A percentile compares a stretch with the other conserved stretches of the same genome.
Evolutionary conservation across 805 yeast species (phyloP).

Genomic region (Candida yuanshanica): DNA sequence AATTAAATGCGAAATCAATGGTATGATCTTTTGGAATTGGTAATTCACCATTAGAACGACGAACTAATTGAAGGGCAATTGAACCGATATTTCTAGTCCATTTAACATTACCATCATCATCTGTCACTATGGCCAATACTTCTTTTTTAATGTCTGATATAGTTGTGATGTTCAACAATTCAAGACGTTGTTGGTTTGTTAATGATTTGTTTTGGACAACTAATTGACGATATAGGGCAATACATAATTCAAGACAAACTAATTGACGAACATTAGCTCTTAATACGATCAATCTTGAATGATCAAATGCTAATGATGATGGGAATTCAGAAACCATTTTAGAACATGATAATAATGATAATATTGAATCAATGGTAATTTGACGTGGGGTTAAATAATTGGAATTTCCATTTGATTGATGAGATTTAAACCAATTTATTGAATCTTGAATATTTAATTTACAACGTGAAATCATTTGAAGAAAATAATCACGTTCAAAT

Average conservation of each 20-base stretch:
- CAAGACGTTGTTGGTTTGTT: conserved; percentile 20
- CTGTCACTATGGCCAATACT: conserved; percentile 72
- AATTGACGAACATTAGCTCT: conserved; percentile 84
- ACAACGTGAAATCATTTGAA: conserved; percentile 55
- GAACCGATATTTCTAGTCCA: conserved; percentile 82
- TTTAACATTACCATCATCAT: conserved; percentile 80
- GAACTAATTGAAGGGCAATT: conserved; percentile 62
- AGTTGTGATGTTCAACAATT: conserved; percentile 30
- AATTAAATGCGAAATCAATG: conserved; percentile 56
- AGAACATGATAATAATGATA: conserved; percentile 67
- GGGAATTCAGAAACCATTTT: conserved; percentile 82
- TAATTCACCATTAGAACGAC: conserved; percentile 27
- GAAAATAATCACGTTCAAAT: conserved; percentile 79
- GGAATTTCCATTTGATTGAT: conserved; percentile 8
- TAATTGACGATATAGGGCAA: conserved; percentile 67
- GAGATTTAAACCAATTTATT: conserved; percentile 21
- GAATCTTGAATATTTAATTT: conserved; percentile 25
- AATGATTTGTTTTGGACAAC: conserved; percentile 26
- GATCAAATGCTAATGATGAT: conserved; percentile 77
- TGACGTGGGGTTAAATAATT: conserved; percentile 28
- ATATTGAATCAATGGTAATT: conserved; percentile 44
- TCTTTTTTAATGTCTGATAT: conserved; percentile 55
- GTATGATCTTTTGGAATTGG: conserved; percentile 24
- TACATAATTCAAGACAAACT: conserved; percentile 72
- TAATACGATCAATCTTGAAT: conserved; percentile 66